Base-by-base conservation (phyloP, 192 early-diverging fungal genomes). In the Coemansia sp. region DNA sequence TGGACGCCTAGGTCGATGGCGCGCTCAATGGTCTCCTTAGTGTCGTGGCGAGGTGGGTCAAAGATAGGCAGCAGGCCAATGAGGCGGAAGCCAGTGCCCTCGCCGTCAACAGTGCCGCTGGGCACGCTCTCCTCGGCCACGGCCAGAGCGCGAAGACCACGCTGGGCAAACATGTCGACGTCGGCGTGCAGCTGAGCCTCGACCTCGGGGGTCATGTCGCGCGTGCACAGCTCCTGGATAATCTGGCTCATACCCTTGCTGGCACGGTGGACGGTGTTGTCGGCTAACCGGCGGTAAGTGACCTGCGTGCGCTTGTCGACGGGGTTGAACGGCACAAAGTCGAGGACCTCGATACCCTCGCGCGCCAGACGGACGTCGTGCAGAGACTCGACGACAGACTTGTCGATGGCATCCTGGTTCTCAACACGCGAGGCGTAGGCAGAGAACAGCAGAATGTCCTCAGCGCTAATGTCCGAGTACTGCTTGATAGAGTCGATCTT, bases 331-430 rank as follows among this genome's bases (percentile, higher is more conserved):
- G 90, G 90, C 44, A 85, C 64, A 68, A 91, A 91, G 69, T 87
- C 85, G 40, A 91, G 74, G 48, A 87, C 84, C 45, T 89, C 87
- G 31, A 91, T 90, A 50, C 85, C 87, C 24, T 86, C 69, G 64
- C 90, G 89, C 15, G 89, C 89, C 64, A 80, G 32, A 22, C 75
- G 42, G 34, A 72, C 20, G 77, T 91, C 82, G 29, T 84, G 81
- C 58, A 91, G 75, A 17, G 90, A 91, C 60, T 83, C 86, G 59
- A 90, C 87, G 55, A 91, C 74, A 38, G 87, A 91, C 70, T 85
- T 88, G 87, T 93, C 92, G 48, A 93, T 93, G 39, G 92, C 90
- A 68, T 93, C 92, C 74, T 89, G 87, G 80, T 91, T 89, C 76
- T 91, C 89, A 32, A 83, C 82, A 67, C 90, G 91, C 61, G 88